A percentile compares a stretch with the other conserved stretches of the same genome.
Conservation (phyloP, 805 yeast genomes). For the Metschnikowia orientalis region DNA sequence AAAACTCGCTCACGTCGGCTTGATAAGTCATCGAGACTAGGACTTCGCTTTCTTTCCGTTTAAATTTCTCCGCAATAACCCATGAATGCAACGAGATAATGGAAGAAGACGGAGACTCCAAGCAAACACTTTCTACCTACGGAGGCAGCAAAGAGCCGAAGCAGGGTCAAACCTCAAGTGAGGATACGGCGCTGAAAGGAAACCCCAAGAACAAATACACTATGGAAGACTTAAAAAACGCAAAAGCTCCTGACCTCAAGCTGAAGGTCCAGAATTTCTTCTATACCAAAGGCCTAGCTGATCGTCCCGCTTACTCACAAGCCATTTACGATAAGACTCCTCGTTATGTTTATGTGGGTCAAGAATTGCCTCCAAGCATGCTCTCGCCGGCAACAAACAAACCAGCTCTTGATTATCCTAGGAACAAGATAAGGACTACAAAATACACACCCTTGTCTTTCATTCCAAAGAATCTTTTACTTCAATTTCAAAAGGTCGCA, state of each 20-base stretch:
- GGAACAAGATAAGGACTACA: conserved; percentile 93
- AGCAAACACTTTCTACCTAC: conserved; percentile 2
- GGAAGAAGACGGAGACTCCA: conserved; percentile 7
- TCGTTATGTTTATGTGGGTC: conserved; percentile 47
- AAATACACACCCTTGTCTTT: conserved; percentile 90
- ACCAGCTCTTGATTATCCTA: conserved; percentile 59
- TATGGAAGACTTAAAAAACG: conserved; percentile 12
- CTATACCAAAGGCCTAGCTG: conserved; percentile 19
- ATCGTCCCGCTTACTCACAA: conserved; percentile 33
- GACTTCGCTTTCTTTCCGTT: too few relatives aligned
- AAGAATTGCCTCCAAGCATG: conserved; percentile 44
- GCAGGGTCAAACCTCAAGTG: conserved; percentile 1
- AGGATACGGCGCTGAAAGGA: conserved; percentile 3
- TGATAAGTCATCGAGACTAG: too few relatives aligned
- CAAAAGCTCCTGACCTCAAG: conserved; percentile 12
- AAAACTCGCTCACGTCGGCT: too few relatives aligned
- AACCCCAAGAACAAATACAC: conserved; percentile 7
- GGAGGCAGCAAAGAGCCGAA: conserved; percentile 5
- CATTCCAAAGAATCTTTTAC: conserved; percentile 74
- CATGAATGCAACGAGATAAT: conserved; percentile 2
- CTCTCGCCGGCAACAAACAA: conserved; percentile 50
- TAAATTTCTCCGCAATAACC: too few relatives aligned
- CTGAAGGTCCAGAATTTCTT: conserved; percentile 15
- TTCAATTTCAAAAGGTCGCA: conserved; percentile 78
- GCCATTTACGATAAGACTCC: conserved; percentile 36